Evolutionary conservation across 139 green algal genomes (phyloP).

Genomic region (Chlamydomonas asymmetrica): DNA sequence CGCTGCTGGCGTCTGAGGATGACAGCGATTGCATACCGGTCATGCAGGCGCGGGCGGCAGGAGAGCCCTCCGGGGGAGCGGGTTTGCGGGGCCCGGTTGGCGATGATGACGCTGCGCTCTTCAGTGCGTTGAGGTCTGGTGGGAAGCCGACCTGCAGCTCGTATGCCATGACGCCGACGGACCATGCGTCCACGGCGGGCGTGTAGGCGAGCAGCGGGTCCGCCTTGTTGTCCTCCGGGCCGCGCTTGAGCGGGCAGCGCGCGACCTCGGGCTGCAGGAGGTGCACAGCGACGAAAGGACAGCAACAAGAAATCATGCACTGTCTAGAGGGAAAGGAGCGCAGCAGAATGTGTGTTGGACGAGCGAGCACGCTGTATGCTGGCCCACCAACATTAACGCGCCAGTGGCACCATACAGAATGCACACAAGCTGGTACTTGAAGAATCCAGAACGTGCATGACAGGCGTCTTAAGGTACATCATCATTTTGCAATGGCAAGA

Average conservation of each 20-base stretch:
- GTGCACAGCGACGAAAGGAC: slow-evolving; percentile 15
- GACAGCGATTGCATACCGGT: too few species aligned
- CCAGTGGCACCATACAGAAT: neutral
- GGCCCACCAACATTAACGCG: neutral
- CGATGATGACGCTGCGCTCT: neutral
- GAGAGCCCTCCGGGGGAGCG: slow-evolving; percentile 19
- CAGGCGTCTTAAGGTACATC: neutral
- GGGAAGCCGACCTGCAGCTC: slow-evolving; percentile 47
- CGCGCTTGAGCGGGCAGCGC: slow-evolving; percentile 42
- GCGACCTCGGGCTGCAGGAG: slow-evolving; percentile 44
- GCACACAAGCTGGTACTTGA: neutral
- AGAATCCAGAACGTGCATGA: too few species aligned
- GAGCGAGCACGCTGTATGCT: too few species aligned
- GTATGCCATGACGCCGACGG: slow-evolving; percentile 48
- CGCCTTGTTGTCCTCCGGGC: slow-evolving; percentile 51
- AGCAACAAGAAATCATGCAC: neutral
- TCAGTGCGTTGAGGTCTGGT: neutral
- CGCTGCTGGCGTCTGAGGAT: too few species aligned
- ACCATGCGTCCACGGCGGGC: slow-evolving; percentile 44
- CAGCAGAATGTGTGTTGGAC: neutral
- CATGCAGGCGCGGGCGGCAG: too few species aligned
- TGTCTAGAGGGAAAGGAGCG: neutral
- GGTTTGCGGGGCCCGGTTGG: slow-evolving; percentile 16
- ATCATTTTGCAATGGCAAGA: neutral
- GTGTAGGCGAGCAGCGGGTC: slow-evolving; percentile 36